Evolutionary conservation across 306 rosid species (phyloP), one percentile per base, ranked within the genome.

Genomic region (Begonia masoniana): DNA sequence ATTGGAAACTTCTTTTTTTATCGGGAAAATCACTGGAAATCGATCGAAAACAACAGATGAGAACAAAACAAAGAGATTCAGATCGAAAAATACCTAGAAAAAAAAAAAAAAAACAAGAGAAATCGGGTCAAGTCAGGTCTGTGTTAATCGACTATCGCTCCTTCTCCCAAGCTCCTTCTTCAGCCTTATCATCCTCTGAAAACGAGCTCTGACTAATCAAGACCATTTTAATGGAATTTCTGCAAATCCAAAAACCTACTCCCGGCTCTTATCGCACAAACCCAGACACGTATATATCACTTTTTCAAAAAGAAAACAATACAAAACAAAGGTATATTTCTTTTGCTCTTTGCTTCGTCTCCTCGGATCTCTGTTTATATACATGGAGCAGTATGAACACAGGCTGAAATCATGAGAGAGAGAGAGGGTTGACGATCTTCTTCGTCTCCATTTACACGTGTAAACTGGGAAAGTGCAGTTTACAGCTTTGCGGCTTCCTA

Each of bases 131-230:
- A 21, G 10, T 24, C 15, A 24, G 48, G 7, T 36, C 26, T 17
- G 46, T 12, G 63, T 11, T 50, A 19, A 41, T 16, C 41, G 35
- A 53, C 48, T 39, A 60, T 39, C 50, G 36, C 63, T 49, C 55
- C 31, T 59, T 49, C 4, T 59, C 55, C 15, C 63, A 43, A 4
- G 15, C 39, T 36, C 50, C 64, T 50, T 60, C 64, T 12, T 50
- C 56, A 1, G 41, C 64, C 23, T 14, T 19, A 3, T 51, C 23
- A 8, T 51, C 55, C 36, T 59, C 63, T 1, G 54, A 15, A 10
- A 52, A 59, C 9, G 54, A 47, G 39, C 48, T 48, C 36, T 36
- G 54, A 59, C 14, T 15, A 15, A 15, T n/a, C 47, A 59, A 60
- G 41, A 50, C 64, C 64, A 60, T 60, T 16, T 50, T 19, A 26